Evolutionary conservation across 495 filamentous ascomycete genomes (phyloP).

Genomic region (Podospora conica): DNA sequence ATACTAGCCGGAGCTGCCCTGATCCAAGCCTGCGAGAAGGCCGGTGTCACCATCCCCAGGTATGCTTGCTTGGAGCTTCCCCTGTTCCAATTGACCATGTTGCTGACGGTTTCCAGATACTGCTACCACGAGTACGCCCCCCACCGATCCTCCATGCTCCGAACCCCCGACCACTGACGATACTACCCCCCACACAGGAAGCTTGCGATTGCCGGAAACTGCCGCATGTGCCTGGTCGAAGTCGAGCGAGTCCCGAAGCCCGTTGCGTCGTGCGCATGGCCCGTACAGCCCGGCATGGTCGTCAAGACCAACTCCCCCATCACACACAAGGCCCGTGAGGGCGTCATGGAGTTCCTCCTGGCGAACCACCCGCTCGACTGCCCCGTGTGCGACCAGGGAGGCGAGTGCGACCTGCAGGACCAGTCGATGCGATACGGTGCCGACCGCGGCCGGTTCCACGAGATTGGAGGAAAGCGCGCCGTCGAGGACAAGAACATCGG

Average conservation of each 20-base stretch:
- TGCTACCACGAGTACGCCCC: slow-evolving; percentile 88
- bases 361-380: slow-evolving; percentile 98
- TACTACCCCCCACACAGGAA: slow-evolving; percentile 54
- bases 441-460: slow-evolving; percentile 94
- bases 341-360: slow-evolving; percentile 97
- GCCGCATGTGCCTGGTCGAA: slow-evolving; percentile 98
- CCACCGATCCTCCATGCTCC: slow-evolving; percentile 4
- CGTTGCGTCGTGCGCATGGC: slow-evolving; percentile 97
- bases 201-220: slow-evolving; percentile 97
- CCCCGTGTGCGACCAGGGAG: slow-evolving; percentile 96
- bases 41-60: slow-evolving; percentile 84
- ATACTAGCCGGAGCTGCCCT: slow-evolving; percentile 76
- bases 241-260: slow-evolving; percentile 94
- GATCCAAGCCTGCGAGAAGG: slow-evolving; percentile 98
- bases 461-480: slow-evolving; percentile 87
- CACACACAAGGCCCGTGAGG: slow-evolving; percentile 93
- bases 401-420: slow-evolving; percentile 97
- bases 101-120: slow-evolving; percentile 62
- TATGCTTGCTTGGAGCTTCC: slow-evolving; percentile 29
- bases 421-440: slow-evolving; percentile 98
- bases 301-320: slow-evolving; percentile 96
- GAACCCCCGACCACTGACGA: slow-evolving; percentile 24
- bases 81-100: slow-evolving; percentile 2
- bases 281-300: slow-evolving; percentile 96
- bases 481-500: slow-evolving; percentile 99